phyloP scores from a whole-genome alignment of 305 asterid species.

The Galium porrigens region DNA sequence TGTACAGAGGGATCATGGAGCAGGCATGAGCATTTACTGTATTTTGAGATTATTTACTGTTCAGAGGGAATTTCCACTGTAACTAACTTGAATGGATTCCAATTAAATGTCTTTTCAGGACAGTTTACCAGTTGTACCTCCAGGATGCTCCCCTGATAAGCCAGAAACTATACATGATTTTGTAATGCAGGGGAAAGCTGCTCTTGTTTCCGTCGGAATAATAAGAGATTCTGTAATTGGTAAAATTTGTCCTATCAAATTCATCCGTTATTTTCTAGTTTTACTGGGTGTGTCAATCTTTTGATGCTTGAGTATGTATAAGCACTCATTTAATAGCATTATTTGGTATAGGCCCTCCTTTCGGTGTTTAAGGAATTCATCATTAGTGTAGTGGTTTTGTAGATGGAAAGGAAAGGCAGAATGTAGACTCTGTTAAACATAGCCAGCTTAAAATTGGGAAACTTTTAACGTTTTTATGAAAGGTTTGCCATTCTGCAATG shows the following conservation, averaged over 20 bases:
- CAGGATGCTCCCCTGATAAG: conserved; percentile 63
- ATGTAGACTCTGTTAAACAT: background rate
- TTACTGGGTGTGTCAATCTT: background rate
- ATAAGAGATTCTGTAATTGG: conserved; percentile 64
- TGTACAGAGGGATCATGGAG: conserved; percentile 77
- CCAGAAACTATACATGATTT: conserved; percentile 58
- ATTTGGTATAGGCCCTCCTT: background rate
- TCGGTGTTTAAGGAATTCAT: background rate
- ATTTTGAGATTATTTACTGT: background rate
- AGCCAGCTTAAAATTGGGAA: background rate
- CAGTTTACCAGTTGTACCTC: conserved; percentile 58
- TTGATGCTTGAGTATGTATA: background rate
- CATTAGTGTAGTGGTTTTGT: background rate
- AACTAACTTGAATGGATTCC: conserved; percentile 1
- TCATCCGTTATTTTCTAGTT: background rate
- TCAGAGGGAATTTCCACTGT: background rate
- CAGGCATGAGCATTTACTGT: conserved; percentile 34
- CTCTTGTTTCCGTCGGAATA: conserved; percentile 85
- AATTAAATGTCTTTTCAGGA: conserved; percentile 35
- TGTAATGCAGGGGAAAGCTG: conserved; percentile 64
- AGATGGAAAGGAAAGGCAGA: background rate
- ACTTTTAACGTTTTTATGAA: background rate
- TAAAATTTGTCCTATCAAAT: conserved; percentile 19
- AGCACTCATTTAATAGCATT: too few relatives aligned
- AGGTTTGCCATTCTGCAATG: background rate